Conservation (phyloP, 2,329 filamentous ascomycete species). For the Cucurbitaria berberidis region DNA sequence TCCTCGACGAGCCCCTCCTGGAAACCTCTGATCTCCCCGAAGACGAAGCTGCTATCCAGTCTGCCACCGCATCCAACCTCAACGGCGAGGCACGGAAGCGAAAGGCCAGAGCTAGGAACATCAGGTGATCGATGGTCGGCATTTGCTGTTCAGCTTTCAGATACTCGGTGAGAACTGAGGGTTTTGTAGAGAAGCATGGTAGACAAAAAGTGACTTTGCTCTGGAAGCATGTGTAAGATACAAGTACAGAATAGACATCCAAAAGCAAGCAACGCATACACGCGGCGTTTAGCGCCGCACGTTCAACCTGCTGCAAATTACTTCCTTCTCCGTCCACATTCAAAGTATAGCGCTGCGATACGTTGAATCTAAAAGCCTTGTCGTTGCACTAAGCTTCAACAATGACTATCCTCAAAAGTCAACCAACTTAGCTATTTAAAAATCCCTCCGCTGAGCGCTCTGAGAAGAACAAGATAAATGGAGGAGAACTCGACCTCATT, state of each 20-base stretch:
- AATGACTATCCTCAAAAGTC: no score
- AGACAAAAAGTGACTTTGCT: not conserved
- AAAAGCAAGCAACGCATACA: not conserved
- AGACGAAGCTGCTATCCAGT: conserved; percentile 50
- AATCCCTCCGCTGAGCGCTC: no score
- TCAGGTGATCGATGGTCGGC: conserved; percentile 22
- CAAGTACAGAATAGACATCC: not conserved
- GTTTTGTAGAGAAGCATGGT: not conserved
- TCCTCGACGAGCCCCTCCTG: conserved; percentile 45
- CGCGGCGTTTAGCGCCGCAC: not conserved
- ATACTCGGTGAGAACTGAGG: not conserved
- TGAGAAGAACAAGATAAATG: no score
- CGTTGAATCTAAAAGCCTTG: no score
- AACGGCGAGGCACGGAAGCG: conserved; percentile 55
- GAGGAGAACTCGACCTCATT: no score
- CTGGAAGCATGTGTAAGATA: not conserved
- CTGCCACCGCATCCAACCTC: conserved; percentile 52
- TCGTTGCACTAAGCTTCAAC: no score
- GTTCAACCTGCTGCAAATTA: not conserved
- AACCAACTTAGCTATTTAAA: no score
- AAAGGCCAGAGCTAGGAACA: conserved; percentile 38
- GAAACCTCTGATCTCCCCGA: conserved; percentile 46
- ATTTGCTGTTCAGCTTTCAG: not conserved
- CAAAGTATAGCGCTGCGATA: no score
- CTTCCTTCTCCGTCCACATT: no score